phyloP scores from a whole-genome alignment of 805 yeast species.

The Sugiyamaella americana region DNA sequence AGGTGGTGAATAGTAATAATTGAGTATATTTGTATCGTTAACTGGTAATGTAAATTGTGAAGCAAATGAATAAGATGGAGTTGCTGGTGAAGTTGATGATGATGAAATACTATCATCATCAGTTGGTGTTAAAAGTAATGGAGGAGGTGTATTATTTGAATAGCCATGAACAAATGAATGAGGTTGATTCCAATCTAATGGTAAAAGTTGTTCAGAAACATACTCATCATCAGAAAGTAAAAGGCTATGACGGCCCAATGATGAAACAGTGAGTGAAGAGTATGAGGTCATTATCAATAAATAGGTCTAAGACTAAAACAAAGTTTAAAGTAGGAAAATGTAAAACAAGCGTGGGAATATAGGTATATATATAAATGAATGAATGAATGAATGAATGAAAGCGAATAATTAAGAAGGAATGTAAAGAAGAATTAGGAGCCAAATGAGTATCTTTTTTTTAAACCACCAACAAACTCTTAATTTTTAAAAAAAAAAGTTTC shows the following conservation, averaged over 20 bases:
- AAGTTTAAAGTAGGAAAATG: no score
- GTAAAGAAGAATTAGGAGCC: no score
- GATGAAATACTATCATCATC: conserved; percentile 8
- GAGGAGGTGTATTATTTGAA: conserved; percentile 3
- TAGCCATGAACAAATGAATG: neutral
- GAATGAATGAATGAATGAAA: no score
- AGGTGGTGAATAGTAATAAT: conserved; percentile 3
- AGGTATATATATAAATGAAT: no score
- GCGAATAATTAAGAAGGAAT: no score
- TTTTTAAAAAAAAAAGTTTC: no score
- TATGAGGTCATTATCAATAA: neutral
- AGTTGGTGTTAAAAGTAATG: neutral
- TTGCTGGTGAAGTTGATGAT: conserved; percentile 14
- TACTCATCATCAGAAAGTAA: neutral
- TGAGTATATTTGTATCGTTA: neutral
- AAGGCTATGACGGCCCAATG: neutral
- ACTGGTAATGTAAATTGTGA: neutral
- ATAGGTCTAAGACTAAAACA: neutral
- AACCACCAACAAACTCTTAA: no score
- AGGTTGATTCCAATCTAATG: neutral
- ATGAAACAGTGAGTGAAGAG: neutral
- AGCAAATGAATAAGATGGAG: conserved; percentile 14
- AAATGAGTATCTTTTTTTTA: no score
- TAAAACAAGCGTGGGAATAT: no score
- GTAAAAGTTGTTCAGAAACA: neutral